Conservation (phyloP, 1,284 basidiomycete species). For the Marasmius sp. region DNA sequence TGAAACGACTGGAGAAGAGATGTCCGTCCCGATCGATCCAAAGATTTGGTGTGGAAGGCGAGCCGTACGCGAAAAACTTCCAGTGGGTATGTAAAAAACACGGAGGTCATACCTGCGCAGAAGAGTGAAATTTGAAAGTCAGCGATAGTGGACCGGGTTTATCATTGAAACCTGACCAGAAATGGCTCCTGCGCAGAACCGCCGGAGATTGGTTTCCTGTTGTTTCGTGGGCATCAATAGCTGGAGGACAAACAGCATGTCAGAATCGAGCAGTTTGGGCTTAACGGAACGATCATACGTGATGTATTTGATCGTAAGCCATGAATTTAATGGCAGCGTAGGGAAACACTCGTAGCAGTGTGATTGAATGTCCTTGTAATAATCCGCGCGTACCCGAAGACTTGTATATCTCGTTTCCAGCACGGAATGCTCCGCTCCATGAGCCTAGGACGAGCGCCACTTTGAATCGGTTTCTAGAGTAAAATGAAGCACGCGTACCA, state of each 20-base stretch:
- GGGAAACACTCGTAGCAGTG: constrained; percentile 84
- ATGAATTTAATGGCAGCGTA: constrained; percentile 99
- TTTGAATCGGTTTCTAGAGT: not conserved
- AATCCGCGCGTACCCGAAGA: constrained; percentile 78
- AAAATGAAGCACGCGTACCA: constrained; percentile 47
- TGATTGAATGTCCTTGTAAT: constrained; percentile 95
- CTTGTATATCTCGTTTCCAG: constrained; percentile 79
- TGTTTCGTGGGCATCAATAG: constrained; percentile 83
- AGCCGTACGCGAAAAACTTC: constrained; percentile 95
- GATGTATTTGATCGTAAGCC: constrained; percentile 89
- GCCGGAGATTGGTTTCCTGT: constrained; percentile 77
- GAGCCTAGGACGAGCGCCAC: constrained; percentile 47
- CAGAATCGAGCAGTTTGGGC: not conserved
- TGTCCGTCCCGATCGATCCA: constrained; percentile 41
- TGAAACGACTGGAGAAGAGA: constrained; percentile 63
- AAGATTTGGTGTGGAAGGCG: constrained; percentile 79
- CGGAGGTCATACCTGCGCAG: constrained; percentile 80
- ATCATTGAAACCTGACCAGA: constrained; percentile 62
- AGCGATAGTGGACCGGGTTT: not conserved
- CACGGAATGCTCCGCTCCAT: constrained; percentile 85
- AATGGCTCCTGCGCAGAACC: constrained; percentile 86
- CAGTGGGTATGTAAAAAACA: constrained; percentile 92
- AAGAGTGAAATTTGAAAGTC: constrained; percentile 1
- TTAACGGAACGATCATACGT: constrained; percentile 43
- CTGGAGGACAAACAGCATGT: constrained; percentile 29